Evolutionary conservation across 2,329 filamentous ascomycete species (phyloP), one percentile per base, ranked within the genome.

Genomic region (Albifimbria verrucaria): DNA sequence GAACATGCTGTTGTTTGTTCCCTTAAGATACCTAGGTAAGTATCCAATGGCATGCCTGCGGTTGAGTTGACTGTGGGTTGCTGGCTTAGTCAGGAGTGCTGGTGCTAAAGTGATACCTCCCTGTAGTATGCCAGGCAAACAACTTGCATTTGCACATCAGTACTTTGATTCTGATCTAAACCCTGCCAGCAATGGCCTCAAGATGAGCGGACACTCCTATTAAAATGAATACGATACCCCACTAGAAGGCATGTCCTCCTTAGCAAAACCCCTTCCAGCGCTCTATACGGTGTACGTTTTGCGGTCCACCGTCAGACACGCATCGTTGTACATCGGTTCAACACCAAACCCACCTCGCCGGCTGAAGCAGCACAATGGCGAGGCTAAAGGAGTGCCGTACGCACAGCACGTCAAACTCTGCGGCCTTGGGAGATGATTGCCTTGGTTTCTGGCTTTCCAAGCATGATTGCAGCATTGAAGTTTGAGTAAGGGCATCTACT

Each of bases 401-500:
- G 86, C 46, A 99, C 94, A 1, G 82, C 87, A 11, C 80, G 82
- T 50, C 71, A 76, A 46, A 84, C 72, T 4, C 72, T 92, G 56
- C 81, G 90, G 42, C 94, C 94, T 0, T 97, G 94, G 92, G 89
- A 96, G 66, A 95, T 96, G 88, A 82, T 90, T 2, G 86, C 85
- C 41, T 77, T 97, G 6, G 88, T 97, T 2, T 89, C 89, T 7
- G 93, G 93, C 0, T 99, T 99, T 59, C 91, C 90, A 0, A 93
- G 89, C 59, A 87, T 87, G 63, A 84, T 93, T 32, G 91, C 90
- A 1, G 94, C 94, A 1, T 73, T 99, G 57, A 93, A 97, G 65
- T 97, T 99, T 66, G 93, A 97, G 88, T 94, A 78, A 67, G 85
- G n/a, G n/a, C n/a, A n/a, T n/a, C n/a, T n/a, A n/a, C n/a, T n/a